phyloP scores from a whole-genome alignment of 805 yeast genomes.

The Saccharomycopsis sp. region DNA sequence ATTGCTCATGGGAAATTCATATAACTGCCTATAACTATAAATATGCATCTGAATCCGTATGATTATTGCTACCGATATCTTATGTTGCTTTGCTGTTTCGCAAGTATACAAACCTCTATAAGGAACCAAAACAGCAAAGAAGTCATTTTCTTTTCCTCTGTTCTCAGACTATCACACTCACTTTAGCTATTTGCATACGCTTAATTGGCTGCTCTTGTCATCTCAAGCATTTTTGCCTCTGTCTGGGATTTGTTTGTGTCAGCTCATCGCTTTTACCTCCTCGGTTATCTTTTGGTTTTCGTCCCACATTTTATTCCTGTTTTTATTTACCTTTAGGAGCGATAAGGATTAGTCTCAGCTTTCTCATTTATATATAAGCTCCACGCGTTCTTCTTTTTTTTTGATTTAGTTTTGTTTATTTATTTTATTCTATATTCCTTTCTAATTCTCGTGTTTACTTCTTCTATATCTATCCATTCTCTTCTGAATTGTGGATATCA shows the following conservation, averaged over 20 bases:
- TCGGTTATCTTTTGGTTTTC: slow-evolving; percentile 31
- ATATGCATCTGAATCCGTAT: too few relatives aligned
- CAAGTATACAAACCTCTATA: too few relatives aligned
- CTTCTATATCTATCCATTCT: not conserved
- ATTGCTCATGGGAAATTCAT: too few relatives aligned
- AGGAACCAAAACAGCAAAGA: not conserved
- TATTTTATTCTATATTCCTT: not conserved
- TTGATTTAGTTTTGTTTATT: not conserved
- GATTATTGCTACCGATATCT: too few relatives aligned
- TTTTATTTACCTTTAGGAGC: not conserved
- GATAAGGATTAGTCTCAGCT: not conserved
- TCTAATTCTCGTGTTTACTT: not conserved
- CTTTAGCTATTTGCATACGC: not conserved
- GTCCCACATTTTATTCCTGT: slow-evolving; percentile 31
- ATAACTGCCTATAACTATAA: too few relatives aligned
- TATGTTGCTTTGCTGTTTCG: too few relatives aligned
- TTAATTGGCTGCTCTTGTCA: not conserved
- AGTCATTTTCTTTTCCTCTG: not conserved
- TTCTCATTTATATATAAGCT: not conserved
- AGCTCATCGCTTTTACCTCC: slow-evolving; percentile 34
- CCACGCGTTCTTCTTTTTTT: slow-evolving; percentile 3
- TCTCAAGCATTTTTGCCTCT: not conserved
- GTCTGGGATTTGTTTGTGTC: not conserved
- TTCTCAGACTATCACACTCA: not conserved
- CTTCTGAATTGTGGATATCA: too few relatives aligned